Conservation (phyloP, 768 basidiomycete genomes). For the Trametes punicea region DNA sequence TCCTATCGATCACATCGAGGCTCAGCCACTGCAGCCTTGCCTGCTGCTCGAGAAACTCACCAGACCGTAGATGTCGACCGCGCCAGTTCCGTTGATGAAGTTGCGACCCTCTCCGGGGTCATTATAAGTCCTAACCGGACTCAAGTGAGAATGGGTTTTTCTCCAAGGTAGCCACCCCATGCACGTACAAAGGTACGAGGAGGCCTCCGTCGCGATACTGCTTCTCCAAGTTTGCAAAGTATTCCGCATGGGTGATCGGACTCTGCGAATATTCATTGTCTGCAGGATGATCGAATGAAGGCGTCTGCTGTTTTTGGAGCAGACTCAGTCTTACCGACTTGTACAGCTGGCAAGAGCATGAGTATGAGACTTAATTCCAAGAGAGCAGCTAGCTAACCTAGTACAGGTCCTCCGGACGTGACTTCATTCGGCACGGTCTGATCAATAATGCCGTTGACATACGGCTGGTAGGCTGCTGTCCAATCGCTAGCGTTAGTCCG, state of each 20-base stretch:
- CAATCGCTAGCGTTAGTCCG: slow-evolving; percentile 73
- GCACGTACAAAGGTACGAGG: slow-evolving; percentile 24
- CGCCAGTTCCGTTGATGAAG: slow-evolving; percentile 32
- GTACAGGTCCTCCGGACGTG: slow-evolving; percentile 70
- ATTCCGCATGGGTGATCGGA: slow-evolving; percentile 29
- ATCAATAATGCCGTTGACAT: slow-evolving; percentile 62
- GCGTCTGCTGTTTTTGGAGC: slow-evolving; percentile 21
- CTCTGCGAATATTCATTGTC: slow-evolving; percentile 76
- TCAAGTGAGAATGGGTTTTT: not conserved
- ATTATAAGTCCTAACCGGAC: slow-evolving; percentile 26
- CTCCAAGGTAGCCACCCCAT: not conserved
- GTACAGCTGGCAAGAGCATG: slow-evolving; percentile 40
- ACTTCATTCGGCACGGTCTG: slow-evolving; percentile 65
- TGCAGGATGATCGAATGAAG: slow-evolving; percentile 24
- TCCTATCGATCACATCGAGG: slow-evolving; percentile 43
- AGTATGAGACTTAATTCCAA: not conserved
- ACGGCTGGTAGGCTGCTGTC: slow-evolving; percentile 66
- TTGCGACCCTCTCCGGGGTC: slow-evolving; percentile 25
- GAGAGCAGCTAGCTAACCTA: slow-evolving; percentile 42
- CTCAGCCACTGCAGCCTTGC: not conserved
- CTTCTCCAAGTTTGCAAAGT: slow-evolving; percentile 23
- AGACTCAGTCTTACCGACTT: slow-evolving; percentile 51
- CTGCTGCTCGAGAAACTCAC: not conserved
- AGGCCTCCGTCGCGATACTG: slow-evolving; percentile 40
- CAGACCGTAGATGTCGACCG: slow-evolving; percentile 31